These are phyloP conservation scores for Nicotiana benthamiana DNA, from an alignment of 257 asterid genomes.

Conservation along the genomic window DNA sequence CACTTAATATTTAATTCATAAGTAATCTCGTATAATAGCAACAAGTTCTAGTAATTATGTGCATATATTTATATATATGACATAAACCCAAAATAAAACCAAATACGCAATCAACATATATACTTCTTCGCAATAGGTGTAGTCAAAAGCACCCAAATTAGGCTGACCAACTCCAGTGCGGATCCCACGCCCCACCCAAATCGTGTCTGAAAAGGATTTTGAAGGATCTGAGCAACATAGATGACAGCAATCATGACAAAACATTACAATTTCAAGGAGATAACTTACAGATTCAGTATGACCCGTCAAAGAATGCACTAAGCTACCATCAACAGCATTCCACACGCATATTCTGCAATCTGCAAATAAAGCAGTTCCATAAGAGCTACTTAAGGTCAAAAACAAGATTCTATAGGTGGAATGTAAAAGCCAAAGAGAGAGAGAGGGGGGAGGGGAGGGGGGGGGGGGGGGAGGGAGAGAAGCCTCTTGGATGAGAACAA, in stretches of 20 bases:
- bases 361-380: constrained; percentile 23
- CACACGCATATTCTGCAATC: constrained; percentile 99
- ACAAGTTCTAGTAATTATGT: not conserved
- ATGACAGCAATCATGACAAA: not conserved
- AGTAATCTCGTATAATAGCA: not conserved
- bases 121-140: not conserved
- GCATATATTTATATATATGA: not conserved
- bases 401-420: not conserved
- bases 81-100: not conserved
- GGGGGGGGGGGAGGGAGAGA: too few species aligned
- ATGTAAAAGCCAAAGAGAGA: not conserved
- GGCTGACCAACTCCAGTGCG: not conserved
- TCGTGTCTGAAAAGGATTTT: not conserved
- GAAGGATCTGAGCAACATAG: not conserved
- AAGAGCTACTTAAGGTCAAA: not conserved
- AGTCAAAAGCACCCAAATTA: not conserved
- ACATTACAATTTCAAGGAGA: not conserved
- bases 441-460: too few species aligned
- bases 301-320: constrained; percentile 95
- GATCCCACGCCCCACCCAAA: not conserved
- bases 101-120: not conserved
- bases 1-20: not conserved
- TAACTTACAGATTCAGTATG: constrained; percentile 87
- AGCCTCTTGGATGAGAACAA: not conserved
- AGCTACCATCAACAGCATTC: constrained; percentile 99